These are phyloP conservation scores for Thyridium curvatum DNA, from an alignment of 2,329 filamentous ascomycete species.

Conservation along the genomic window DNA sequence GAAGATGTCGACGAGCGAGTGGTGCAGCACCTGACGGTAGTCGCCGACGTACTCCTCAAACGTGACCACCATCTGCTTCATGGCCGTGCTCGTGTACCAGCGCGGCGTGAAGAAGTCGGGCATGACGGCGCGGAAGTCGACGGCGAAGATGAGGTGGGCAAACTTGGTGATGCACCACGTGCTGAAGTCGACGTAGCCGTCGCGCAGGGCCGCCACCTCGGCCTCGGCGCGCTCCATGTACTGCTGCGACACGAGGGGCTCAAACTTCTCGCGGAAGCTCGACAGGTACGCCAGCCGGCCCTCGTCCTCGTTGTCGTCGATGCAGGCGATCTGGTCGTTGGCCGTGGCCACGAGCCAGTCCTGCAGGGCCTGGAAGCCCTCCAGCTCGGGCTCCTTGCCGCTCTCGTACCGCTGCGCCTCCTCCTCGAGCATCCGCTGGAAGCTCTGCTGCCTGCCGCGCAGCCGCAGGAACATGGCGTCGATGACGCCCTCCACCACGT, in stretches of 20 bases:
- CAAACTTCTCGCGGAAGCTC: slow-evolving; percentile 78
- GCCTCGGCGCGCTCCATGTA: slow-evolving; percentile 70
- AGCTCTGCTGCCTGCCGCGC: slow-evolving; percentile 73
- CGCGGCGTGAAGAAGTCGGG: slow-evolving; percentile 83
- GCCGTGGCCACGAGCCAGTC: slow-evolving; percentile 97
- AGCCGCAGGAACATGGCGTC: slow-evolving; percentile 92
- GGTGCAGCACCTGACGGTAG: slow-evolving; percentile 78
- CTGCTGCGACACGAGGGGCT: slow-evolving; percentile 69
- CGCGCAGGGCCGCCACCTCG: slow-evolving; percentile 70
- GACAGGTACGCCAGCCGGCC: slow-evolving; percentile 75
- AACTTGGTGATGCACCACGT: slow-evolving; percentile 90
- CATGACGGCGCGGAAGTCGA: slow-evolving; percentile 81
- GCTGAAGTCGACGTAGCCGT: slow-evolving; percentile 91
- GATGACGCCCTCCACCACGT: slow-evolving; percentile 91
- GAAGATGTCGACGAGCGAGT: slow-evolving; percentile 83
- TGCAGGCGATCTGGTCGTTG: slow-evolving; percentile 97
- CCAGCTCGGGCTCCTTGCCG: slow-evolving; percentile 45
- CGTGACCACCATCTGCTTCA: slow-evolving; percentile 90
- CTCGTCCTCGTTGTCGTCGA: slow-evolving; percentile 81
- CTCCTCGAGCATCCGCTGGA: slow-evolving; percentile 83
- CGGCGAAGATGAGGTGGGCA: slow-evolving; percentile 77
- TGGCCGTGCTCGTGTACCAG: slow-evolving; percentile 82
- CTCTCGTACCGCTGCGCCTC: slow-evolving; percentile 71
- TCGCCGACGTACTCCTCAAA: slow-evolving; percentile 93
- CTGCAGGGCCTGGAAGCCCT: slow-evolving; percentile 72